Conservation (phyloP, 2,329 filamentous ascomycete genomes). For the Phialemonium atrogriseum region DNA sequence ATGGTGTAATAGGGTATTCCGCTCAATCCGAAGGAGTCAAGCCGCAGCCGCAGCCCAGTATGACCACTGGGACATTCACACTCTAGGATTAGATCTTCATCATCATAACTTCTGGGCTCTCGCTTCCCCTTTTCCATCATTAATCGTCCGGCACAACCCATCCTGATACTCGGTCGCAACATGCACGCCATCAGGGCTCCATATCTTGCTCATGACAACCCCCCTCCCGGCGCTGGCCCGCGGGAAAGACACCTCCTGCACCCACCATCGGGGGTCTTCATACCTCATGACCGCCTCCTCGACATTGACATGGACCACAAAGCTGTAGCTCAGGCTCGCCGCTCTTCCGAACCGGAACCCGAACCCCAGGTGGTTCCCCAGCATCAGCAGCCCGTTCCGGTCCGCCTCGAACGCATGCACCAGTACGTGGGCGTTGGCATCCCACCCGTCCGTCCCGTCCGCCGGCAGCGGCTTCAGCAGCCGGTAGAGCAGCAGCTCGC, state of each 20-base stretch:
- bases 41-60: no score
- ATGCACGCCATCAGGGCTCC: constrained; percentile 44
- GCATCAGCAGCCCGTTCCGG: constrained; percentile 45
- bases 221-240: constrained; percentile 36
- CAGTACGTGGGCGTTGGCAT: constrained; percentile 36
- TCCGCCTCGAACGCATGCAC: constrained; percentile 44
- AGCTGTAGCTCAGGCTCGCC: constrained; percentile 41
- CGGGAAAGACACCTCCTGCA: constrained; percentile 43
- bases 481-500: constrained; percentile 42
- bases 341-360: constrained; percentile 31
- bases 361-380: constrained; percentile 39
- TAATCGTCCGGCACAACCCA: constrained; percentile 21
- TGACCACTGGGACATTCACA: no score
- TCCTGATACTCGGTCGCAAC: constrained; percentile 49
- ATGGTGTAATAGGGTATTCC: no score
- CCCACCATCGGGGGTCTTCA: constrained; percentile 41
- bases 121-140: not conserved
- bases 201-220: constrained; percentile 40
- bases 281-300: constrained; percentile 37
- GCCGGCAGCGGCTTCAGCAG: constrained; percentile 32
- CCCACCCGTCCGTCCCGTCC: constrained; percentile 13
- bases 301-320: constrained; percentile 43
- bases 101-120: not conserved
- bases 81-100: no score
- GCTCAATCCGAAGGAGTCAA: no score